Evolutionary conservation across 768 basidiomycete genomes (phyloP).

Genomic region (Tulasnella sp.): DNA sequence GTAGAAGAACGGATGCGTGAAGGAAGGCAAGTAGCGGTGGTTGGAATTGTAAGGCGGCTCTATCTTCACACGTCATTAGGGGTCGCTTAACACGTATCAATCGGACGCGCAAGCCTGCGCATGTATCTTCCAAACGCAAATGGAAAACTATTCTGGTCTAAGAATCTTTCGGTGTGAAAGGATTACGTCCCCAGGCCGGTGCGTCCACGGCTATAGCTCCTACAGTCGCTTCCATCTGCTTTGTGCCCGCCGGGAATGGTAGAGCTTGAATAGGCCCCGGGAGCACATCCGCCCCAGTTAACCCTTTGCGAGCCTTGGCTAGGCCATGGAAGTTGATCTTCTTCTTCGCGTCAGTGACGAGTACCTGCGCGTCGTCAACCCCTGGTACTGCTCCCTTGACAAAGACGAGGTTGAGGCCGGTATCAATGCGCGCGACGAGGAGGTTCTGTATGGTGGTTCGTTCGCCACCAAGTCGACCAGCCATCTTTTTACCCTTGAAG

Average conservation of each 20-base stretch:
- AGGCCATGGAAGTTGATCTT: constrained; percentile 52
- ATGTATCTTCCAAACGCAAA: background rate
- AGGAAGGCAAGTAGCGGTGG: background rate
- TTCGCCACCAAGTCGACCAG: constrained; percentile 81
- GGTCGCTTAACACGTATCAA: background rate
- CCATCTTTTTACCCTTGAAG: constrained; percentile 98
- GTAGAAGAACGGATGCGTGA: background rate
- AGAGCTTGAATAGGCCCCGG: constrained; percentile 75
- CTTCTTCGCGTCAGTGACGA: constrained; percentile 85
- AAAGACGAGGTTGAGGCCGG: constrained; percentile 74
- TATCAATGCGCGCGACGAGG: constrained; percentile 79
- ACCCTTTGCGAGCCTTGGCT: constrained; percentile 57
- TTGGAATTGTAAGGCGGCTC: background rate
- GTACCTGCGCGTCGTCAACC: constrained; percentile 74
- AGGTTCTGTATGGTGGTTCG: constrained; percentile 82
- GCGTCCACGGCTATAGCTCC: constrained; percentile 54
- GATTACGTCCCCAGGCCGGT: constrained; percentile 29
- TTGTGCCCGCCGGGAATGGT: constrained; percentile 88
- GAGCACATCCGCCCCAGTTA: constrained; percentile 51
- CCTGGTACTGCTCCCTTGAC: constrained; percentile 90
- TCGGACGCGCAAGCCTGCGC: background rate
- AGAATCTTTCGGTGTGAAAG: constrained; percentile 11
- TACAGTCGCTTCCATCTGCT: constrained; percentile 55
- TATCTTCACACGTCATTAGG: constrained; percentile 2
- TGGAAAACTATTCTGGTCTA: constrained; percentile 2